phyloP scores from a whole-genome alignment of 805 yeast species.

The Saccharomycopsis olivae region DNA sequence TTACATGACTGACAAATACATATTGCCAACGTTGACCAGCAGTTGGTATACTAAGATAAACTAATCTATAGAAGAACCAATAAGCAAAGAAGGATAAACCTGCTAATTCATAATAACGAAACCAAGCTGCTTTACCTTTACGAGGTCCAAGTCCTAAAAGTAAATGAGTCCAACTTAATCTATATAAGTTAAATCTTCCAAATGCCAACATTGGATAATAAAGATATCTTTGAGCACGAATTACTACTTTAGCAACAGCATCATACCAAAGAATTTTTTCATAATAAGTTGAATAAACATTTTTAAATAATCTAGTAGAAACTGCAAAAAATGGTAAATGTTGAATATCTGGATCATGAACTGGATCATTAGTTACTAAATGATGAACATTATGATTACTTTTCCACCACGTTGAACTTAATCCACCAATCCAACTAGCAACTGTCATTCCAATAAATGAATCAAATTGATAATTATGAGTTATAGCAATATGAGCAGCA shows the following conservation, averaged over 20 bases:
- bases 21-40: constrained; percentile 44
- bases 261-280: constrained; percentile 61
- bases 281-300: constrained; percentile 73
- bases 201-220: constrained; percentile 74
- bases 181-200: constrained; percentile 78
- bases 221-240: constrained; percentile 57
- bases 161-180: constrained; percentile 72
- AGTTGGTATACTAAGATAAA: constrained; percentile 41
- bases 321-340: constrained; percentile 89
- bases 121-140: constrained; percentile 78
- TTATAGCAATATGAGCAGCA: constrained; percentile 77
- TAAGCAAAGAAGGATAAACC: constrained; percentile 63
- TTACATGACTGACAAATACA: constrained; percentile 62
- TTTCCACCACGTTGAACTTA: constrained; percentile 93
- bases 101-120: constrained; percentile 63
- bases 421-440: constrained; percentile 79
- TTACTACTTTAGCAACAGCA: constrained; percentile 41
- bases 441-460: constrained; percentile 61
- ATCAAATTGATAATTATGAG: constrained; percentile 71
- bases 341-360: constrained; percentile 91
- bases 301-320: constrained; percentile 54
- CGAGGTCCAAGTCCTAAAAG: constrained; percentile 70
- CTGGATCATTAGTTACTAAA: constrained; percentile 82
- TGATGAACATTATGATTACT: constrained; percentile 92
- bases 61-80: constrained; percentile 70